Conservation (phyloP, 495 filamentous ascomycete genomes). For the Aspergillus indologenus region DNA sequence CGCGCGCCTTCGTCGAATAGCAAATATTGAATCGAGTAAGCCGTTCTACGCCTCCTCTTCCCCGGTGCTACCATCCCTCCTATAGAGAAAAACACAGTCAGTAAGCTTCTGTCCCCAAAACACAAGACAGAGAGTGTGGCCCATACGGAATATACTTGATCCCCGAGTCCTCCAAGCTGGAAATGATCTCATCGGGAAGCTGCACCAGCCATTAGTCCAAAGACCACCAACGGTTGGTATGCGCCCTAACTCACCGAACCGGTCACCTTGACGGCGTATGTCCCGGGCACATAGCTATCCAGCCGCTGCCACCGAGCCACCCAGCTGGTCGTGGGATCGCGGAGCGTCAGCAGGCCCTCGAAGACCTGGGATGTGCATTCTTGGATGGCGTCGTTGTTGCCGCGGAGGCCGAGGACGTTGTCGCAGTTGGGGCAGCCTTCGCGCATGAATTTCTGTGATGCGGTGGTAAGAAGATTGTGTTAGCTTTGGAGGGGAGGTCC, state of each 20-base stretch:
- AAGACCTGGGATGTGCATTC: constrained; percentile 95
- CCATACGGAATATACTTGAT: constrained; percentile 63
- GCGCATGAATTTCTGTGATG: constrained; percentile 67
- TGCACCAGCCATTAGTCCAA: no score
- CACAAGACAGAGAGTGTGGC: background rate
- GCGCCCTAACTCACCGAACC: constrained; percentile 55
- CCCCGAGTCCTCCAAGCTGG: constrained; percentile 63
- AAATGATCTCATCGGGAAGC: constrained; percentile 63
- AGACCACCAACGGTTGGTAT: no score
- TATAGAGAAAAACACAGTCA: constrained; percentile 10
- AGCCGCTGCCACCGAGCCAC: constrained; percentile 93
- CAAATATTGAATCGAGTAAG: constrained; percentile 2
- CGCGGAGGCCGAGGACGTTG: constrained; percentile 75
- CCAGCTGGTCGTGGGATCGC: constrained; percentile 79
- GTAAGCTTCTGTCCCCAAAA: background rate
- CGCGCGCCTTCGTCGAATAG: background rate
- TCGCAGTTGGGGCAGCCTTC: constrained; percentile 97
- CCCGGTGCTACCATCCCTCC: constrained; percentile 50
- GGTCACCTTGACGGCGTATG: constrained; percentile 91
- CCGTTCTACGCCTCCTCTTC: constrained; percentile 39
- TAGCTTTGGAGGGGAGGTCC: no score
- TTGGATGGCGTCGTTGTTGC: constrained; percentile 73
- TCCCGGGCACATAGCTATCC: constrained; percentile 77
- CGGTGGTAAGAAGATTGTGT: background rate
- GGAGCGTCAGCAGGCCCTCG: constrained; percentile 79